Conservation (phyloP, 176 grass and related monocot species). For the Zea luxurians region DNA sequence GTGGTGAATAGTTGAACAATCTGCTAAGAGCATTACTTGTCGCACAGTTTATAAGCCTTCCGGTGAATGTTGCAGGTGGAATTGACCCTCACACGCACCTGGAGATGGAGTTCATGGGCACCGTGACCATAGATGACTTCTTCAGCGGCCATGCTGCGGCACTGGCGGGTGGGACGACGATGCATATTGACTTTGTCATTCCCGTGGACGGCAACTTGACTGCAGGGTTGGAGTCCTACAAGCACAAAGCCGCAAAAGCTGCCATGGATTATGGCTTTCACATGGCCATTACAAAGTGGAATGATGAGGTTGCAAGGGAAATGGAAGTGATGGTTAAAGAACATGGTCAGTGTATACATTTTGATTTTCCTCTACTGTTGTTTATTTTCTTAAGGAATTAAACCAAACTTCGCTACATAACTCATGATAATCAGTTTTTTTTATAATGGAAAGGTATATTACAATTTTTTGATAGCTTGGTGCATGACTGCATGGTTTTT, state of each 20-base stretch:
- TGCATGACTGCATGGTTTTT: not conserved
- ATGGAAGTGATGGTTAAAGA: conserved; percentile 96
- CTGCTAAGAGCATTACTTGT: not conserved
- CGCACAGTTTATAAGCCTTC: conserved; percentile 28
- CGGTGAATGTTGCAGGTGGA: conserved; percentile 62
- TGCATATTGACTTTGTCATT: conserved; percentile 98
- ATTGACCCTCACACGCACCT: conserved; percentile 96
- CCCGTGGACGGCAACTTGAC: conserved; percentile 84
- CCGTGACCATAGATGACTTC: conserved; percentile 84
- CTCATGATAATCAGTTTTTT: not conserved
- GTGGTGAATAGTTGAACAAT: not conserved
- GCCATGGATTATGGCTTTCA: conserved; percentile 98
- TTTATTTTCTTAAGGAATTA: not conserved
- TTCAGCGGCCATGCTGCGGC: conserved; percentile 87
- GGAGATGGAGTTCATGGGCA: conserved; percentile 97
- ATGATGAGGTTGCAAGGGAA: conserved; percentile 88
- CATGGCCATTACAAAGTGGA: conserved; percentile 97
- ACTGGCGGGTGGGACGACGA: conserved; percentile 89
- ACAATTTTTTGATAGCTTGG: not conserved
- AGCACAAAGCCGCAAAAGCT: conserved; percentile 67
- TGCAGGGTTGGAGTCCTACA: conserved; percentile 81
- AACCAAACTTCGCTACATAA: not conserved
- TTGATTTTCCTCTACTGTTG: not conserved
- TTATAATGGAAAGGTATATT: not conserved
- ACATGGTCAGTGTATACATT: conserved; percentile 61